Base-by-base conservation (phyloP, 257 asterid genomes). In the Solanum bulbocastanum region DNA sequence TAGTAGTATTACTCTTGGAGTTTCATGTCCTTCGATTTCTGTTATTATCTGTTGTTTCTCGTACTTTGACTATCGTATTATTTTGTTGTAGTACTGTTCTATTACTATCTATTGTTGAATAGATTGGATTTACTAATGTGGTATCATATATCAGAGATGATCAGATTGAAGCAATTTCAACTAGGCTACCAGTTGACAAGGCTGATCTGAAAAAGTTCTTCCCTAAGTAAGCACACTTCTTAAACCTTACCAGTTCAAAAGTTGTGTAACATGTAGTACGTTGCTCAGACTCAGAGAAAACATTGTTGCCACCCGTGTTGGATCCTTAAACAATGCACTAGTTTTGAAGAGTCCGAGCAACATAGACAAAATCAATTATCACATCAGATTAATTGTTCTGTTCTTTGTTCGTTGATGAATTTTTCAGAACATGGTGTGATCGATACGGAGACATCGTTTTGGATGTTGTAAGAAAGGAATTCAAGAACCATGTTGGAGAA, bases 111-210 rank as follows among this genome's bases (percentile, higher is more conserved):
- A 23, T 58, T 58, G 25, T 58, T 58, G 52, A 44, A 44, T 12
- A 44, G 9, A 83, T 23, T 65, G 78, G 36, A 79, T 32, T 66
- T 27, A 72, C 60, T 76, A 8, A 44, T 44, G 52, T 44, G 52
- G 16, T 44, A 11, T 44, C 52, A 44, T 44, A 44, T 44, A 44
- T 30, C 91, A 95, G 98, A 86, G 94, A 95, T 87, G 96, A 94
- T 68, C 93, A 96, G 79, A 92, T 96, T 76, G 98, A 96, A 91
- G 94, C 91, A n/a, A 93, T 96, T 87, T 93, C 99, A 52, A 94
- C 93, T 42, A 91, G 94, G 93, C 96, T 96, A 87, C 98, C 98
- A 32, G 96, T 90, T 32, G 96, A 95, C 88, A 92, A 89, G 89
- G 95, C 91, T 58, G 99, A 96, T 90, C 90, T 96, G 52, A 90